phyloP scores from a whole-genome alignment of 192 early-diverging fungal genomes.

The Coemansia sp. region DNA sequence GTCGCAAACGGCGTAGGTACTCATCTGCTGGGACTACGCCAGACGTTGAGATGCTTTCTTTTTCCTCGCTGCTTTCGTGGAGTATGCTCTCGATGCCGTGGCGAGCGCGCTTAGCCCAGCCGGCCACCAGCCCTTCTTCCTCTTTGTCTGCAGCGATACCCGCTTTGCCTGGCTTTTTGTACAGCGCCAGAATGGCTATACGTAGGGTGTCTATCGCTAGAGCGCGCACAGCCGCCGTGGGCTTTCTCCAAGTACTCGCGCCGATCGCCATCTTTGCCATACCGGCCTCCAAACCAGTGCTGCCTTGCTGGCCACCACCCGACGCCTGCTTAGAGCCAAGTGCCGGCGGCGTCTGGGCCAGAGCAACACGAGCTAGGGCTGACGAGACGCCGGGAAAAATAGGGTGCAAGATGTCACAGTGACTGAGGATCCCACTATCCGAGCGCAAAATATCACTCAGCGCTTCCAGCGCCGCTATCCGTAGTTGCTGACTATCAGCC shows the following conservation, averaged over 20 bases:
- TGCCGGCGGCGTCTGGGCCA: slow-evolving; percentile 29
- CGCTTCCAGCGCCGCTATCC: slow-evolving; percentile 25
- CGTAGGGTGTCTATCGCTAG: slow-evolving; percentile 18
- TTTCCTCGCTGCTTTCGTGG: slow-evolving; percentile 5
- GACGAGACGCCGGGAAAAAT: slow-evolving; percentile 48
- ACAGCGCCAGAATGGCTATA: slow-evolving; percentile 4
- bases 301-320: neutral
- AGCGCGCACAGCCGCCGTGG: slow-evolving; percentile 22
- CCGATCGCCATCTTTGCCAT: neutral
- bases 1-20: slow-evolving; percentile 16
- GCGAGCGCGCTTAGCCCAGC: slow-evolving; percentile 25
- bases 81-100: slow-evolving; percentile 12
- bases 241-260: slow-evolving; percentile 14
- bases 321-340: neutral
- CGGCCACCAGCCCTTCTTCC: neutral
- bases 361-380: slow-evolving; percentile 27
- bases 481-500: slow-evolving; percentile 19
- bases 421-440: neutral
- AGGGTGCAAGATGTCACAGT: neutral
- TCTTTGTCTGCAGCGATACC: neutral
- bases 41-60: neutral
- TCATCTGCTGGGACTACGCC: neutral
- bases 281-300: neutral
- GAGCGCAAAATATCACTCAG: slow-evolving; percentile 11
- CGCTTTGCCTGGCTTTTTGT: neutral